Percentiles rank a stretch among this genome's conserved stretches.
Conservation (phyloP, 495 filamentous ascomycete genomes). For the Podospora pseudoanserina region DNA sequence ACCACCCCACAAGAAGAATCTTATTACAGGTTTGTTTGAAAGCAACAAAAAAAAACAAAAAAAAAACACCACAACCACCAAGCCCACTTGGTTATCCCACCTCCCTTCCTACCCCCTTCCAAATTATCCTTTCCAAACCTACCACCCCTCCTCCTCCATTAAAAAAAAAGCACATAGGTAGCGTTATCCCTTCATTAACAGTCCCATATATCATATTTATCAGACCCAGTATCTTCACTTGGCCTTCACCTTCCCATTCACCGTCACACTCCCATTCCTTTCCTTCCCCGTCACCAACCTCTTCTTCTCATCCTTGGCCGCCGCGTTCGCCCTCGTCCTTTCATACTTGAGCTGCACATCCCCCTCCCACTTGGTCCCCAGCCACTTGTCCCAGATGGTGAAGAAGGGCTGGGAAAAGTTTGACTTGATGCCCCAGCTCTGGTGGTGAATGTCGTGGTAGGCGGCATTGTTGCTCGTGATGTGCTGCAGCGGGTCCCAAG, state of each 20-base stretch:
- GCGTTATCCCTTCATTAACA: not conserved
- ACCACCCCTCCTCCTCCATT: not conserved
- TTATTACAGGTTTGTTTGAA: too few relatives aligned
- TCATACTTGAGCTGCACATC: constrained; percentile 45
- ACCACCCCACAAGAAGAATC: too few relatives aligned
- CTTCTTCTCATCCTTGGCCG: constrained; percentile 31
- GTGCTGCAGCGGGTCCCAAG: constrained; percentile 90
- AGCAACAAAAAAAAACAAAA: too few relatives aligned
- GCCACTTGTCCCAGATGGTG: constrained; percentile 73
- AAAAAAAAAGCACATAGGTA: not conserved
- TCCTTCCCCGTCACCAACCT: not conserved
- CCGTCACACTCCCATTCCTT: not conserved
- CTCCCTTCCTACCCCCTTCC: too few relatives aligned
- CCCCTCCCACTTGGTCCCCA: constrained; percentile 72
- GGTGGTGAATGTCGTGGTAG: constrained; percentile 97
- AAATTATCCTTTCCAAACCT: not conserved
- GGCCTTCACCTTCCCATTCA: constrained; percentile 1
- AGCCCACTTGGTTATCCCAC: too few relatives aligned
- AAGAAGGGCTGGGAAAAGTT: constrained; percentile 77
- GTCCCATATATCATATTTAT: not conserved
- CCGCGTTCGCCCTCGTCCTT: constrained; percentile 36
- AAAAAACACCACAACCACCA: too few relatives aligned
- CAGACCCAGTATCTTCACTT: not conserved
- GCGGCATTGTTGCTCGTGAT: constrained; percentile 88
- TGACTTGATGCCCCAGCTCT: constrained; percentile 97